Conservation (phyloP, 495 filamentous ascomycete genomes). For the Neurospora sp. region DNA sequence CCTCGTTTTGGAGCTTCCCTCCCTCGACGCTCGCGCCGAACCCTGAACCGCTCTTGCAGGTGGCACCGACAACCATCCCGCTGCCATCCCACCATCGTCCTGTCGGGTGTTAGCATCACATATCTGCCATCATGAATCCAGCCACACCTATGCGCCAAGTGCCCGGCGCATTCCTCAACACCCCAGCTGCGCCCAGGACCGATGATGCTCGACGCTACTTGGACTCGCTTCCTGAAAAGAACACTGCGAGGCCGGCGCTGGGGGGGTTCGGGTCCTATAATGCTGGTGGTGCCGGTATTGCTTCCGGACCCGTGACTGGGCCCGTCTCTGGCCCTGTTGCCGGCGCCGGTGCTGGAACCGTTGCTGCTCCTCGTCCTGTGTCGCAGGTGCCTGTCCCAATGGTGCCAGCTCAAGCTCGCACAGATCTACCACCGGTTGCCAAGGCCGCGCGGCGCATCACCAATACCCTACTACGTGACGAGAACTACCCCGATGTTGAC, state of each 20-base stretch:
- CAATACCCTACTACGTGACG: slow-evolving; percentile 59
- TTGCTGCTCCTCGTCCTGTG: neutral
- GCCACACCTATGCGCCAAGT: slow-evolving; percentile 55
- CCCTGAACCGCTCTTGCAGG: neutral
- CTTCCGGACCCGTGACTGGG: neutral
- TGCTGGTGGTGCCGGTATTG: neutral
- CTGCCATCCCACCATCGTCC: neutral
- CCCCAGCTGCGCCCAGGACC: slow-evolving; percentile 43
- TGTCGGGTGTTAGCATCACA: neutral
- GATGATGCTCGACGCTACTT: slow-evolving; percentile 33
- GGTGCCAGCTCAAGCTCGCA: slow-evolving; percentile 3
- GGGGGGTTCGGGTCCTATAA: neutral
- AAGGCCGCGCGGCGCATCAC: slow-evolving; percentile 81
- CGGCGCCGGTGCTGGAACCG: neutral
- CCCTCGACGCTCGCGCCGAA: neutral
- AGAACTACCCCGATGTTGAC: slow-evolving; percentile 80
- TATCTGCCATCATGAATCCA: slow-evolving; percentile 47
- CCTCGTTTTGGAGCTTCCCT: neutral
- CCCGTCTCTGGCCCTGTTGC: neutral
- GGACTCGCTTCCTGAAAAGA: slow-evolving; percentile 4
- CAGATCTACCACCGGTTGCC: slow-evolving; percentile 48
- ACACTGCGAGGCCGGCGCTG: neutral
- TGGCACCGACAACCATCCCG: slow-evolving; percentile 14
- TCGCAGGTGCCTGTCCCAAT: slow-evolving; percentile 1
- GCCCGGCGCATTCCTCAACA: slow-evolving; percentile 65